Evolutionary conservation across 805 yeast species (phyloP).

Genomic region (Maudiozyma saulgeensis): DNA sequence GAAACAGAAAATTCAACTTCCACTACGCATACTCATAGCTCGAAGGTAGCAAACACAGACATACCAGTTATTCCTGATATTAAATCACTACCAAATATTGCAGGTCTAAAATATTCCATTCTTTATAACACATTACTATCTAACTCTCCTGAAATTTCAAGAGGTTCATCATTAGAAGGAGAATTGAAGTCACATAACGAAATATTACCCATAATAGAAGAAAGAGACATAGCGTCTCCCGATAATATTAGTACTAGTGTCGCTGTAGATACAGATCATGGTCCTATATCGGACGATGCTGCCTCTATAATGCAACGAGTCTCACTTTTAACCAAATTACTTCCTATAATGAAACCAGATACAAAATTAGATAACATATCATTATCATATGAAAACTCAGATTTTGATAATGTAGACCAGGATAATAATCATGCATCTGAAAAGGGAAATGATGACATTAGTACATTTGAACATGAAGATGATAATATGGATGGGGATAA

Average conservation of each 20-base stretch:
- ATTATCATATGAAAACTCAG: slow-evolving; percentile 23
- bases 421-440: slow-evolving; percentile 1
- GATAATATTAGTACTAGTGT: background rate
- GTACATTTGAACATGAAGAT: slow-evolving; percentile 1
- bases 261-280: background rate
- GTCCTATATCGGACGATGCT: background rate
- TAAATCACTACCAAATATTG: slow-evolving; percentile 15
- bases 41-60: background rate
- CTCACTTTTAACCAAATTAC: slow-evolving; percentile 31
- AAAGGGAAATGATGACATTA: slow-evolving; percentile 2
- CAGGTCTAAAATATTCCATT: slow-evolving; percentile 19
- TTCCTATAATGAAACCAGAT: slow-evolving; percentile 30
- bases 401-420: slow-evolving; percentile 9
- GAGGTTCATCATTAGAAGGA: background rate
- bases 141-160: background rate
- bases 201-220: slow-evolving; percentile 8
- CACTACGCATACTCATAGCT: background rate
- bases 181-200: slow-evolving; percentile 3
- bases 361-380: slow-evolving; percentile 23
- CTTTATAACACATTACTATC: slow-evolving; percentile 6
- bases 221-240: background rate
- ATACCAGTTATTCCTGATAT: slow-evolving; percentile 9
- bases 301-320: background rate
- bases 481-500: slow-evolving; percentile 4
- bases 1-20: background rate